These are phyloP conservation scores for Pelargonium citronellum DNA, from an alignment of 441 rosid species.

Conservation along the genomic window DNA sequence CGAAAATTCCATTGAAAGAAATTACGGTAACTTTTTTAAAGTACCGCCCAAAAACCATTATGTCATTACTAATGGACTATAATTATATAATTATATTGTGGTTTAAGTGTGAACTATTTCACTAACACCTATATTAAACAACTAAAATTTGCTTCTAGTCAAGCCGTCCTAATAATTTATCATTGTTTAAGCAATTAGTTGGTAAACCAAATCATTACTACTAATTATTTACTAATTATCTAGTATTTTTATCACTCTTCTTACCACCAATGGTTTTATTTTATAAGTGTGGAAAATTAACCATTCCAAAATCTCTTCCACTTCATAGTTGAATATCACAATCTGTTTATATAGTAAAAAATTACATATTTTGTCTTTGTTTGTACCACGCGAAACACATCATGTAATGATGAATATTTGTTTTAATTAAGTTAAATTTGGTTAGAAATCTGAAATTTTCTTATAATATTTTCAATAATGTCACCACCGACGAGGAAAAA, in stretches of 20 bases:
- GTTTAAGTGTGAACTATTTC: not conserved
- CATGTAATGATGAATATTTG: not conserved
- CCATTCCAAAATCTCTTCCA: not conserved
- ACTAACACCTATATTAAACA: no score
- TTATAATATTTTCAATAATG: no score
- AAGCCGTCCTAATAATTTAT: not conserved
- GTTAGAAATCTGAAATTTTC: no score
- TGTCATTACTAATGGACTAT: not conserved
- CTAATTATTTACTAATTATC: constrained; percentile 1
- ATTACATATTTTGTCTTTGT: no score
- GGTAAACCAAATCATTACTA: not conserved
- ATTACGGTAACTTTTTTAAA: not conserved
- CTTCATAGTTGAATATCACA: not conserved
- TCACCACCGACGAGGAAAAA: no score
- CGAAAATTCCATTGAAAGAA: not conserved
- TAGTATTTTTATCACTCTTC: not conserved
- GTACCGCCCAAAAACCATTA: not conserved
- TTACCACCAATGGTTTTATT: not conserved
- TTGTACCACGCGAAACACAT: not conserved
- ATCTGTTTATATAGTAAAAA: no score
- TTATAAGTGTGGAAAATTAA: not conserved
- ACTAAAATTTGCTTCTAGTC: not conserved
- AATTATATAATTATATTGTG: no score
- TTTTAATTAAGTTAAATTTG: no score
- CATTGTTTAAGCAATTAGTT: not conserved